These are phyloP conservation scores for Penicillium lividum DNA, from an alignment of 495 filamentous ascomycete species.

Conservation along the genomic window DNA sequence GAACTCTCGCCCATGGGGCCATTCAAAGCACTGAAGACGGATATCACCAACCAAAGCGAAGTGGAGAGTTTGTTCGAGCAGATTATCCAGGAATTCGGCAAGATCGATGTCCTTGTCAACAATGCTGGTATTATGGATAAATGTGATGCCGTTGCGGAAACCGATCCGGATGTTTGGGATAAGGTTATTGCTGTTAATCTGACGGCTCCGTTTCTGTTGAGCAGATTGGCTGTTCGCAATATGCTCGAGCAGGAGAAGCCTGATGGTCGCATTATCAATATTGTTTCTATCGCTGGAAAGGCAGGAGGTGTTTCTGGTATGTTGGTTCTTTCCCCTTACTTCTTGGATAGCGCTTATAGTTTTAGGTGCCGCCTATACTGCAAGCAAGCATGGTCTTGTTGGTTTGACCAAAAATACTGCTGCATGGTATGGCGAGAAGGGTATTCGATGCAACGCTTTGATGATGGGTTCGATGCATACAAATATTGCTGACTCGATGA, in stretches of 20 bases:
- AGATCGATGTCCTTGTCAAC: conserved; percentile 44
- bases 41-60: conserved; percentile 38
- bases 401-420: conserved; percentile 66
- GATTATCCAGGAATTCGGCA: conserved; percentile 32
- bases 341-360: too few relatives aligned
- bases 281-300: conserved; percentile 38
- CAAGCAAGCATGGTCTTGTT: conserved; percentile 37
- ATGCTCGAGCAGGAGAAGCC: conserved; percentile 34
- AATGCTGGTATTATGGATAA: conserved; percentile 57
- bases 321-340: conserved; percentile 3
- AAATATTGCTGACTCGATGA: conserved; percentile 55
- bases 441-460: conserved; percentile 58
- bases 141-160: conserved; percentile 55
- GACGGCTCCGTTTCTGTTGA: conserved; percentile 56
- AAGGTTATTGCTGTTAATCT: conserved; percentile 60
- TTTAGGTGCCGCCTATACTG: conserved; percentile 23
- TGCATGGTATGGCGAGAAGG: conserved; percentile 55
- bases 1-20: conserved; percentile 37
- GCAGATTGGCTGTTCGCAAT: conserved; percentile 53
- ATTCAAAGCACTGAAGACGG: conserved; percentile 40
- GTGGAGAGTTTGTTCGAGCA: conserved; percentile 39
- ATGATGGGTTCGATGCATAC: conserved; percentile 57
- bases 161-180: conserved; percentile 56
- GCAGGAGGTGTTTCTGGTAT: conserved; percentile 37
- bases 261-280: conserved; percentile 40